Evolutionary conservation across 139 green algal genomes (phyloP).

Genomic region (Picochlorum sp.): DNA sequence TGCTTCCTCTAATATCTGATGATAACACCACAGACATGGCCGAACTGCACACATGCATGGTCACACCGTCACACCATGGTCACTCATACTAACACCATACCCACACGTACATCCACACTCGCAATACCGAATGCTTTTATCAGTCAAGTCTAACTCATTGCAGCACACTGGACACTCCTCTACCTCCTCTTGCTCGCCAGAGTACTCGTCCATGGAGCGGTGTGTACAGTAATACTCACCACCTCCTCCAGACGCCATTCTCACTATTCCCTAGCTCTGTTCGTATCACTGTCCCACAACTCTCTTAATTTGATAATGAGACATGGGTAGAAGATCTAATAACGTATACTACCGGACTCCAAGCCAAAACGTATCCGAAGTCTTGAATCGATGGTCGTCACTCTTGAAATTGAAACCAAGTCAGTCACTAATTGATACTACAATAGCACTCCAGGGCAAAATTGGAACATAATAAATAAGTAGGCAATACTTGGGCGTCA

Average conservation of each 20-base stretch:
- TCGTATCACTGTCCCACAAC: no score
- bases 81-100: neutral
- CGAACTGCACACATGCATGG: constrained; percentile 20
- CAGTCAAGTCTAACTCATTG: constrained; percentile 73
- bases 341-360: no score
- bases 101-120: constrained; percentile 59
- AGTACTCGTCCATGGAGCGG: neutral
- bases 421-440: no score
- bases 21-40: constrained; percentile 72
- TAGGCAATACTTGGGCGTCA: no score
- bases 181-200: neutral
- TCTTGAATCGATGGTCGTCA: no score
- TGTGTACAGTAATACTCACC: neutral
- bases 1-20: constrained; percentile 79
- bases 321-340: no score
- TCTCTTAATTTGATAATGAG: no score
- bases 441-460: no score
- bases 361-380: no score
- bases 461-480: no score
- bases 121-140: constrained; percentile 64
- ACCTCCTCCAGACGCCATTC: neutral
- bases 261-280: no score
- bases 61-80: neutral
- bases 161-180: constrained; percentile 64
- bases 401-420: no score